Conservation (phyloP, 2,329 filamentous ascomycete genomes). For the Fusarium globosum region DNA sequence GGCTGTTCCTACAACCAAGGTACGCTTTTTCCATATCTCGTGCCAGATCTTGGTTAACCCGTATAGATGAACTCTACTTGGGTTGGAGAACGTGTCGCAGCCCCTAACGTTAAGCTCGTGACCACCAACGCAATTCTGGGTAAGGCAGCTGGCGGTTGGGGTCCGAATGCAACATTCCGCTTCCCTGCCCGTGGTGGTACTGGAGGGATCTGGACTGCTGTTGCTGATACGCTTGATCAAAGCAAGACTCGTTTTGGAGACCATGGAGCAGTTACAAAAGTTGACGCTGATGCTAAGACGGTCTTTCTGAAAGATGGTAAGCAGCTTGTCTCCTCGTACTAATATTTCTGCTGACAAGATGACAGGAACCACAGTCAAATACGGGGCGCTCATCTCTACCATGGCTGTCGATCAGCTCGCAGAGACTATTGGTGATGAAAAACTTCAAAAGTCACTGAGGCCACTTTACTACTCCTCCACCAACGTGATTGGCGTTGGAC, state of each 20-base stretch:
- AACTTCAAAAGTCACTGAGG: constrained; percentile 81
- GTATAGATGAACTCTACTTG: constrained; percentile 96
- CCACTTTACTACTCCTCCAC: constrained; percentile 96
- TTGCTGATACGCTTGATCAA: constrained; percentile 90
- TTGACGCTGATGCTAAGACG: constrained; percentile 86
- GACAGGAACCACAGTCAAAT: neutral
- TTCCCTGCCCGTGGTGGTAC: constrained; percentile 97
- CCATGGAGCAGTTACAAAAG: constrained; percentile 82
- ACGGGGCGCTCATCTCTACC: constrained; percentile 77
- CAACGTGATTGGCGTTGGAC: constrained; percentile 95
- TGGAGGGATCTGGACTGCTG: constrained; percentile 98
- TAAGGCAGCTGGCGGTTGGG: constrained; percentile 97
- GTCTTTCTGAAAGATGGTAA: constrained; percentile 86
- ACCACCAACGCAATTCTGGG: constrained; percentile 94
- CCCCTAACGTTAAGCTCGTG: constrained; percentile 92
- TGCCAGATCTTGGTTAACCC: neutral
- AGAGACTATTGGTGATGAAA: constrained; percentile 79
- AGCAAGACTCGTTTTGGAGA: constrained; percentile 92
- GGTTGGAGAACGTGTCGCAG: constrained; percentile 98
- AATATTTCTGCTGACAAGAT: rapidly evolving
- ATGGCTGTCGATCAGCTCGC: constrained; percentile 94
- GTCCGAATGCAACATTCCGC: constrained; percentile 96
- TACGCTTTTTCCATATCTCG: constrained; percentile 52
- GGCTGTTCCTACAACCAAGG: constrained; percentile 97
- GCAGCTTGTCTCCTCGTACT: constrained; percentile 61